Conservation (phyloP, 2,329 filamentous ascomycete genomes). For the Fusarium nygamai region DNA sequence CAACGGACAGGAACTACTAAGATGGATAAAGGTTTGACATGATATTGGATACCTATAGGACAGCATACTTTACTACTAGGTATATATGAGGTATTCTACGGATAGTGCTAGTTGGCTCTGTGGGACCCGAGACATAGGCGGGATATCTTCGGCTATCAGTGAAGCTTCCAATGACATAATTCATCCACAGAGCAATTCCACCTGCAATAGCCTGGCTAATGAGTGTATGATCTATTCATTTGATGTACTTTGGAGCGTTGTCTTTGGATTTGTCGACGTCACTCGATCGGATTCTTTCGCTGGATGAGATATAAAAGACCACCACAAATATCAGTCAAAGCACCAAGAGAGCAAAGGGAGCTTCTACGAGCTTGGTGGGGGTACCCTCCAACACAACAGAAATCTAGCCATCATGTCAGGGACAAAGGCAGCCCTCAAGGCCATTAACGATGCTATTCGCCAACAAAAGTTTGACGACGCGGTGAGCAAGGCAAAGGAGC, state of each 20-base stretch:
- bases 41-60: too few relatives aligned
- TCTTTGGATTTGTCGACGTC: neutral
- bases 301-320: neutral
- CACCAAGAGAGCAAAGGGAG: neutral
- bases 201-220: neutral
- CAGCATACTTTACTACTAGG: too few relatives aligned
- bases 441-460: slow-evolving; percentile 81
- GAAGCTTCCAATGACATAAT: slow-evolving; percentile 26
- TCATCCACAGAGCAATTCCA: slow-evolving; percentile 13
- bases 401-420: slow-evolving; percentile 56
- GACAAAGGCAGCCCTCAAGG: slow-evolving; percentile 81
- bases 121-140: neutral
- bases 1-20: too few relatives aligned
- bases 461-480: slow-evolving; percentile 83
- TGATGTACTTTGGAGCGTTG: neutral
- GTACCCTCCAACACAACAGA: slow-evolving; percentile 21
- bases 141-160: slow-evolving; percentile 25
- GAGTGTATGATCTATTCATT: slow-evolving; percentile 17
- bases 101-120: neutral
- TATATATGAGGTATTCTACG: neutral
- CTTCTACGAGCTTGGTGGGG: slow-evolving; percentile 30
- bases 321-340: neutral
- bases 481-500: slow-evolving; percentile 71
- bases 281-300: neutral
- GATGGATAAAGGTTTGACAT: neutral